Evolutionary conservation across 2,329 filamentous ascomycete species (phyloP), one percentile per base, ranked within the genome.

Genomic region (Curvularia eragrostidis): DNA sequence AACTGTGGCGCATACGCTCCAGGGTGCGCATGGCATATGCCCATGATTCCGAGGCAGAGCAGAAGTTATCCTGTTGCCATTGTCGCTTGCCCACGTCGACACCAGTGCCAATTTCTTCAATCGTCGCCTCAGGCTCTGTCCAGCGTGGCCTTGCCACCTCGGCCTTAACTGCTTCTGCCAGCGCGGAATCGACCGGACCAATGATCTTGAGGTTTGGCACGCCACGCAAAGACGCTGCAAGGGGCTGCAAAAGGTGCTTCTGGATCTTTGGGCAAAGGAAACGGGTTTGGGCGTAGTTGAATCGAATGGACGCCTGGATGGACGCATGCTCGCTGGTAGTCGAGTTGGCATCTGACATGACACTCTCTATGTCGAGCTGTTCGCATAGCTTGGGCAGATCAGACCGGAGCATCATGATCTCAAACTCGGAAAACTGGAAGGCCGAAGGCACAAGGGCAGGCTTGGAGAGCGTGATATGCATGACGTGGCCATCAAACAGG

Each of bases 1-100:
- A 69, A 30, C 62, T 66, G 47, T 69, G 62, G 32, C 69, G 69
- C 69, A 70, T 71, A 50, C 66, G 65, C 52, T 69, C 69, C 13
- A 71, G 62, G 0, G 66, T 69, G 28, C 66, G 67, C 62, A 69
- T 64, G 0, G 66, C 56, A 30, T 69, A 67, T 3, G 62, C 55
- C 67, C 67, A 70, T 3, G 66, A 69, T 43, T 61, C 63, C 5
- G 65, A 53, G 2, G 66, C 66, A 5, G 56, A 30, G 47, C 63
- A 65, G 39, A 54, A 62, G 43, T 70, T 64, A 48, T 58, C 62
- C 41, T 66, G 67, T 42, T 70, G 64, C 68, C 68, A 71, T 52
- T 70, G 67, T 13, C 67, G 67, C 54, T 70, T 70, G 46, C 67
- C 67, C 15, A 70, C 67, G 23, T 70, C 67, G 2, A 65, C 64